Evolutionary conservation across 495 filamentous ascomycete genomes (phyloP).

Genomic region (Penicillium coprophilum): DNA sequence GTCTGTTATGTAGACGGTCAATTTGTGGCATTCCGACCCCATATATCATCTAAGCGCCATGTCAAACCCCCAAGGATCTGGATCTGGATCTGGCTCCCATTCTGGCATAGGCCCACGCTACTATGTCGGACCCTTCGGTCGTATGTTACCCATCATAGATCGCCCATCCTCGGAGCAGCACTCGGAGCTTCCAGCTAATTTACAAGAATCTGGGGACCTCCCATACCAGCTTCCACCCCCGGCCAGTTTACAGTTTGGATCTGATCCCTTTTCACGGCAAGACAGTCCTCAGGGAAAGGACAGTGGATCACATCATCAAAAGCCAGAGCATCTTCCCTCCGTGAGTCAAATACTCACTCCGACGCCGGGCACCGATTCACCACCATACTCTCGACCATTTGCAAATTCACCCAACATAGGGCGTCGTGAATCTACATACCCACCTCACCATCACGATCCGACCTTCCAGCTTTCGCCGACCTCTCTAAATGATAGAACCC

Average conservation of each 20-base stretch:
- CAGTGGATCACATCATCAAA: slow-evolving; percentile 21
- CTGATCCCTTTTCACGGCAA: slow-evolving; percentile 39
- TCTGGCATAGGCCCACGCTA: slow-evolving; percentile 21
- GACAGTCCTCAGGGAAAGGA: slow-evolving; percentile 28
- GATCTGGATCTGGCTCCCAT: slow-evolving; percentile 1
- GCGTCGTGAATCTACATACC: slow-evolving; percentile 21
- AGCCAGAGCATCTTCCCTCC: slow-evolving; percentile 45
- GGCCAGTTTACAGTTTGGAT: slow-evolving; percentile 43
- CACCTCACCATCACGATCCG: slow-evolving; percentile 27
- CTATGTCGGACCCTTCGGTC: slow-evolving; percentile 50
- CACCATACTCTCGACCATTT: slow-evolving; percentile 32
- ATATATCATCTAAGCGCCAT: slow-evolving; percentile 24
- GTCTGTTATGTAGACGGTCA: slow-evolving; percentile 11
- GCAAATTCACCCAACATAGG: slow-evolving; percentile 23
- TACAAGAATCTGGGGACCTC: slow-evolving; percentile 36
- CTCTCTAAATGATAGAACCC: slow-evolving; percentile 24
- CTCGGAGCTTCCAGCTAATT: slow-evolving; percentile 36
- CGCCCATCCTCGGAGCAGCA: slow-evolving; percentile 31
- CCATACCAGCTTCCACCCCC: slow-evolving; percentile 55
- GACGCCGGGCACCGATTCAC: slow-evolving; percentile 31
- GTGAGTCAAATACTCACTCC: slow-evolving; percentile 51
- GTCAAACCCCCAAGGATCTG: slow-evolving; percentile 22
- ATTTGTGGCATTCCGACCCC: not conserved
- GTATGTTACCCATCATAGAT: slow-evolving; percentile 46
- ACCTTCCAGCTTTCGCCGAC: slow-evolving; percentile 16